Evolutionary conservation across 768 basidiomycete genomes (phyloP).

Genomic region (Trametes sanguinea): DNA sequence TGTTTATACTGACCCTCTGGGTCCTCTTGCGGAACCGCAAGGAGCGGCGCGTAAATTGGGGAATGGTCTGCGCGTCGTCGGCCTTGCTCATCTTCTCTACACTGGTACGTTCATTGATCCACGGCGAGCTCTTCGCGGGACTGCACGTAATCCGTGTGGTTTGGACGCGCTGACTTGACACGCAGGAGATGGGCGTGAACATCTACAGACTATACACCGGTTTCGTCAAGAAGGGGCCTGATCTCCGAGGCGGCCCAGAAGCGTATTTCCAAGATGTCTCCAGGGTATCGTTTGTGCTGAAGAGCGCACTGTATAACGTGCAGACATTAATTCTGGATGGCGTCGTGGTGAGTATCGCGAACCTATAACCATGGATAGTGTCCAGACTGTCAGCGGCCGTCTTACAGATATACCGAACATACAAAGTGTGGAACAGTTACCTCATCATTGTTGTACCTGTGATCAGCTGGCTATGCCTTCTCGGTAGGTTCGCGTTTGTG

Average conservation of each 20-base stretch:
- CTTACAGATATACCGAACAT: conserved; percentile 24
- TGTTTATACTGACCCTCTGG: conserved; percentile 28
- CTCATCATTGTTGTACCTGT: conserved; percentile 31
- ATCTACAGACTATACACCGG: conserved; percentile 6
- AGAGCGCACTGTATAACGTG: neutral
- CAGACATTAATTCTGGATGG: conserved; percentile 23
- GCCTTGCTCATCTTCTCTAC: conserved; percentile 22
- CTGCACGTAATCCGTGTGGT: no score
- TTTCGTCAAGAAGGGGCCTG: conserved; percentile 2
- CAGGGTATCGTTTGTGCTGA: conserved; percentile 5
- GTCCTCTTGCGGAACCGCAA: conserved; percentile 25
- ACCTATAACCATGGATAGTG: neutral
- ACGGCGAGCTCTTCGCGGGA: neutral
- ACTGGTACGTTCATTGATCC: conserved; percentile 12
- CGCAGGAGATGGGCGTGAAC: conserved; percentile 24
- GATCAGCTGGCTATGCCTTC: conserved; percentile 33
- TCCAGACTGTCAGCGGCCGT: no score
- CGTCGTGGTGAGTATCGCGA: conserved; percentile 21
- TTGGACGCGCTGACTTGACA: no score
- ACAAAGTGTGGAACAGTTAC: conserved; percentile 37
- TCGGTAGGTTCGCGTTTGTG: no score
- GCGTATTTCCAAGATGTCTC: conserved; percentile 7
- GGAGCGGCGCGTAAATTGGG: conserved; percentile 20
- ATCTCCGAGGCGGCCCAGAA: neutral
- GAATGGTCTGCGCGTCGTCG: conserved; percentile 19